A percentile compares a stretch with the other conserved stretches of the same genome.
Evolutionary conservation across 768 basidiomycete genomes (phyloP).

Genomic region (Chalciporus pseudorubinellus): DNA sequence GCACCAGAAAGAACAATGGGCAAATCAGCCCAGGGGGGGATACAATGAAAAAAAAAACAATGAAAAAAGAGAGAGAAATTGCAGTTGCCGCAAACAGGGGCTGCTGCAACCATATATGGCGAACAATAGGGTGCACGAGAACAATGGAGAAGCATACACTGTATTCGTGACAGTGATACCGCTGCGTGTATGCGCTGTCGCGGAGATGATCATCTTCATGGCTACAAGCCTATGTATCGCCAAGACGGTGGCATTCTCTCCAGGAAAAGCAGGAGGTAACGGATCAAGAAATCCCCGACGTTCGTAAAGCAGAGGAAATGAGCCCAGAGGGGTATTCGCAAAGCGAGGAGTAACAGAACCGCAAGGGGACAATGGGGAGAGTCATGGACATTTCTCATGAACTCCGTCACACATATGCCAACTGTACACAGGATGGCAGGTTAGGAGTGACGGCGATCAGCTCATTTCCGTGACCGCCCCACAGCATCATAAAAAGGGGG

Average conservation of each 20-base stretch:
- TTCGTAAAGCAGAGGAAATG: conserved; percentile 3
- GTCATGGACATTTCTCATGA: conserved; percentile 9
- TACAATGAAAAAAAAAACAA: conserved; percentile 13
- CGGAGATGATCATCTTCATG: conserved; percentile 9
- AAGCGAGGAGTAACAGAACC: background rate
- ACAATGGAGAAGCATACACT: conserved; percentile 9
- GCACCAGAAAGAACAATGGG: conserved; percentile 17
- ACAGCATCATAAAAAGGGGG: conserved; percentile 18
- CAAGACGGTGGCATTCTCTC: background rate
- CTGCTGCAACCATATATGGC: conserved; percentile 12
- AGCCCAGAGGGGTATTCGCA: conserved; percentile 1
- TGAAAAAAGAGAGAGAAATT: conserved; percentile 5
- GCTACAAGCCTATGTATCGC: background rate
- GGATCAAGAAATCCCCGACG: background rate
- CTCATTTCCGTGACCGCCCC: conserved; percentile 24
- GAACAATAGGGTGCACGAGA: conserved; percentile 21
- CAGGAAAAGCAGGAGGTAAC: background rate
- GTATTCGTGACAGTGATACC: conserved; percentile 8
- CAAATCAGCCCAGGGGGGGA: background rate
- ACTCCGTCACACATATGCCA: conserved; percentile 13
- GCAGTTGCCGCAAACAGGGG: conserved; percentile 4
- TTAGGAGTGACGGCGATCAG: conserved; percentile 29
- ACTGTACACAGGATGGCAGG: conserved; percentile 10
- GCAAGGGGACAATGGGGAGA: conserved; percentile 2
- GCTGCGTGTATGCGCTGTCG: conserved; percentile 10